These are phyloP conservation scores for Gliomastix tumulicola DNA, from an alignment of 2,329 filamentous ascomycete genomes.

Conservation along the genomic window DNA sequence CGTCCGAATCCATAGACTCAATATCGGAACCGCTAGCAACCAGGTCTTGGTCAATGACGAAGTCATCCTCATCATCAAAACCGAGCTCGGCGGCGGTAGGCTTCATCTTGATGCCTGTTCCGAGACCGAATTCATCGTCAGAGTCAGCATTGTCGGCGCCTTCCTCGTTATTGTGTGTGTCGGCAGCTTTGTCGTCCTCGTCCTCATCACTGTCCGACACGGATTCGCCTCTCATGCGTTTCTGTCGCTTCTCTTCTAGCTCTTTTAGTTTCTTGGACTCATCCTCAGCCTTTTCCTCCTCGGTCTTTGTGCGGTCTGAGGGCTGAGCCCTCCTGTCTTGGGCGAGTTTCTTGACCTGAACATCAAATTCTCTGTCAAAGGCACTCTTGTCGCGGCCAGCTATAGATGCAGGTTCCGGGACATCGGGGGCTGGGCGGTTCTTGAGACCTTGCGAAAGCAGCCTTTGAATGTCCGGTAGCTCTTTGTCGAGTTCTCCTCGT, in stretches of 20 bases:
- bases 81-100: constrained; percentile 57
- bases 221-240: constrained; percentile 82
- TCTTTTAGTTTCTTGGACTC: constrained; percentile 71
- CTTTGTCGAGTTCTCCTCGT: constrained; percentile 76
- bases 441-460: constrained; percentile 51
- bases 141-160: constrained; percentile 21
- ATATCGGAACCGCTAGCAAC: constrained; percentile 73
- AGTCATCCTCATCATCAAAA: constrained; percentile 92
- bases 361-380: constrained; percentile 83
- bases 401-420: constrained; percentile 14
- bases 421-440: constrained; percentile 14
- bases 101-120: constrained; percentile 48
- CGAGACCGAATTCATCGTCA: constrained; percentile 53
- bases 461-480: constrained; percentile 67
- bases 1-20: constrained; percentile 44
- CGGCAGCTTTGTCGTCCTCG: constrained; percentile 29
- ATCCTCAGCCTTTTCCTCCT: constrained; percentile 74
- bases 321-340: constrained; percentile 81
- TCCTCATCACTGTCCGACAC: constrained; percentile 54
- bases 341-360: constrained; percentile 72
- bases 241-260: constrained; percentile 74
- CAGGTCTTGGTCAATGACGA: constrained; percentile 81
- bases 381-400: constrained; percentile 56
- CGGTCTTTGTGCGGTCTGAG: constrained; percentile 82
- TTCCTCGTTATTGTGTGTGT: constrained; percentile 23